Conservation (phyloP, 331 rosid genomes). For the Phaseolus coccineus region DNA sequence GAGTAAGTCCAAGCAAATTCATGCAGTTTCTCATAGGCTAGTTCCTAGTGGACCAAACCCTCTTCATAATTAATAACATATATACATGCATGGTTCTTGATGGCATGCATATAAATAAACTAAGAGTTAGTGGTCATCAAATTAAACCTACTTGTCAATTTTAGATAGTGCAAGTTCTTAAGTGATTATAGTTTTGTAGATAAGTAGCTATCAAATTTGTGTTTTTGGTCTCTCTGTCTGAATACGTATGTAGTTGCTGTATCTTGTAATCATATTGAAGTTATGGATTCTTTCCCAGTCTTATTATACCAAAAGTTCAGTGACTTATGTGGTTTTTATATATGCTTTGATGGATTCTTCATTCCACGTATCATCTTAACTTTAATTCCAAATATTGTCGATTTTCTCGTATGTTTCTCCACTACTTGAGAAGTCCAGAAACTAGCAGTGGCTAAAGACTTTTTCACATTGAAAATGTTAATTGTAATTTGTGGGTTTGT, state of each 20-base stretch:
- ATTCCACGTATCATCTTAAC: neutral
- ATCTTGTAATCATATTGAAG: constrained; percentile 21
- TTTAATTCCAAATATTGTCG: neutral
- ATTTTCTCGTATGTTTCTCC: neutral
- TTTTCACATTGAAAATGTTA: neutral
- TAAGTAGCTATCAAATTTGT: neutral
- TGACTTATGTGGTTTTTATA: neutral
- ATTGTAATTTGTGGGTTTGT: neutral
- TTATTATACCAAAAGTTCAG: neutral
- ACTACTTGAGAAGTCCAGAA: neutral
- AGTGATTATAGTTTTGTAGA: neutral
- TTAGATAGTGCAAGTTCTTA: constrained; percentile 11
- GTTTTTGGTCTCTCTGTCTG: constrained; percentile 11
- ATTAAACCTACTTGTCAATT: constrained; percentile 9
- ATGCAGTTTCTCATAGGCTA: constrained; percentile 58
- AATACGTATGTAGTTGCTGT: neutral
- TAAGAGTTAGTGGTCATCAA: neutral
- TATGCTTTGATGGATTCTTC: neutral
- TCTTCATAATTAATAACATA: constrained; percentile 66
- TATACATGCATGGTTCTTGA: neutral
- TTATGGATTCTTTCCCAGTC: neutral
- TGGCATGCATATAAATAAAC: constrained; percentile 32
- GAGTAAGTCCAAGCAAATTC: constrained; percentile 50
- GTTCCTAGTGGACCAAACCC: constrained; percentile 78
- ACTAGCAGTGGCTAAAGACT: neutral